Percentiles rank a stretch among this genome's conserved stretches.
Evolutionary conservation across 805 yeast genomes (phyloP).

Genomic region (Grigorovia transvaalensis): DNA sequence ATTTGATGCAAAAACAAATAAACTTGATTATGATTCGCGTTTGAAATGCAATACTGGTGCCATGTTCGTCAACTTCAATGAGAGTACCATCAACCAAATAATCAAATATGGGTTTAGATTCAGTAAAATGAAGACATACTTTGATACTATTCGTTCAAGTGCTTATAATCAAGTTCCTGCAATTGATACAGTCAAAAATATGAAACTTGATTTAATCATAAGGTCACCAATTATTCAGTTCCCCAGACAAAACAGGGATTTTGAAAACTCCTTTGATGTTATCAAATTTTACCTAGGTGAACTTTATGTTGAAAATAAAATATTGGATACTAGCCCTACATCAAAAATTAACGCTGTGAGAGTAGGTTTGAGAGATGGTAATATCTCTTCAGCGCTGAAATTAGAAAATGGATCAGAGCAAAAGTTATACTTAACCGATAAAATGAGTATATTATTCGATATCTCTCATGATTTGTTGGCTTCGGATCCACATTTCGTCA

Average conservation of each 20-base stretch:
- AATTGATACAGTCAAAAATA: slow-evolving; percentile 39
- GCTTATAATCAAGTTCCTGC: slow-evolving; percentile 75
- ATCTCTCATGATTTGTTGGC: slow-evolving; percentile 36
- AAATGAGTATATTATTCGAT: slow-evolving; percentile 50
- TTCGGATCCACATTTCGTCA: slow-evolving; percentile 38
- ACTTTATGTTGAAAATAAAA: slow-evolving; percentile 55
- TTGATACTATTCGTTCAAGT: slow-evolving; percentile 79
- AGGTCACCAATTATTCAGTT: slow-evolving; percentile 78
- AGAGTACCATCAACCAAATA: slow-evolving; percentile 64
- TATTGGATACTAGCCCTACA: slow-evolving; percentile 26
- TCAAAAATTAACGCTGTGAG: slow-evolving; percentile 43
- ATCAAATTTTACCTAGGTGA: slow-evolving; percentile 76
- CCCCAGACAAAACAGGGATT: slow-evolving; percentile 45
- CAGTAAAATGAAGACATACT: slow-evolving; percentile 76
- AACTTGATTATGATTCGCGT: slow-evolving; percentile 35
- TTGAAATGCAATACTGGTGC: slow-evolving; percentile 51
- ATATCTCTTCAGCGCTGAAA: slow-evolving; percentile 51
- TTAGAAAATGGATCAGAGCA: slow-evolving; percentile 39
- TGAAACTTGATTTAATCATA: slow-evolving; percentile 62
- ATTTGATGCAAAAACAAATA: slow-evolving; percentile 43
- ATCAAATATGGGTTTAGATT: slow-evolving; percentile 61
- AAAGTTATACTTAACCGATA: slow-evolving; percentile 51
- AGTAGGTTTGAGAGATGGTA: slow-evolving; percentile 65
- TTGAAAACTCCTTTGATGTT: slow-evolving; percentile 41
- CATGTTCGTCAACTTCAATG: slow-evolving; percentile 65